Evolutionary conservation across 1,139 yeast genomes (phyloP), one percentile per base, ranked within the genome.

Genomic region (Taphrina sp.): DNA sequence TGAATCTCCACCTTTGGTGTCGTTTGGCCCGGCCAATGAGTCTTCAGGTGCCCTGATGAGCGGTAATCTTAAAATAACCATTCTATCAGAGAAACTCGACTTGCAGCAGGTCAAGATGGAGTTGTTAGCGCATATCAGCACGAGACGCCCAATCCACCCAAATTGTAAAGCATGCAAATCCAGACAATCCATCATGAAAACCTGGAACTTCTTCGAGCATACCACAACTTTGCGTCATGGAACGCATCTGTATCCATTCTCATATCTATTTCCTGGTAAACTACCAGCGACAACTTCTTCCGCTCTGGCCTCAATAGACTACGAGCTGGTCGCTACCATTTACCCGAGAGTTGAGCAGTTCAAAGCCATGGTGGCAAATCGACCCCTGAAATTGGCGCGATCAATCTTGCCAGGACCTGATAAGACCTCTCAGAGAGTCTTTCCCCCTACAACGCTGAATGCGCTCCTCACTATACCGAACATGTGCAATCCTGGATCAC

Each of bases 401-500:
- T 85, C 95, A 62, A 79, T 90, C 26, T 69, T 87, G 39, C 75
- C 89, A 38, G 94, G 94, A 7, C 86, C 88, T 2, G 96, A 90
- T 67, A 77, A 89, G 62, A 88, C 86, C 66, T 87, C 95, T 0
- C 72, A 88, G 38, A 76, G 99, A 59, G 88, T 94, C 1, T 92
- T 92, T 69, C 98, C 98, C 0, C 97, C 99, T 2, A 92, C 97
- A 0, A 87, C 85, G 49, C 83, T 92, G 36, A 83, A 87, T 2
- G 95, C 96, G 2, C 80, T 84, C 37, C 90, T 95, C 2, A 84
- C 84, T 3, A 73, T 92, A 45, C 98, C 98, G 1, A 85, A 86
- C 61, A 95, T 88, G 14, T 78, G 87, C 19, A 86, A 86, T 67
- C 98, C 98, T 8, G 84, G 86, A 64, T 85, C 95, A 0, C 76